Evolutionary conservation across 2,329 filamentous ascomycete genomes (phyloP).

Genomic region (Gaeumannomyces tritici): DNA sequence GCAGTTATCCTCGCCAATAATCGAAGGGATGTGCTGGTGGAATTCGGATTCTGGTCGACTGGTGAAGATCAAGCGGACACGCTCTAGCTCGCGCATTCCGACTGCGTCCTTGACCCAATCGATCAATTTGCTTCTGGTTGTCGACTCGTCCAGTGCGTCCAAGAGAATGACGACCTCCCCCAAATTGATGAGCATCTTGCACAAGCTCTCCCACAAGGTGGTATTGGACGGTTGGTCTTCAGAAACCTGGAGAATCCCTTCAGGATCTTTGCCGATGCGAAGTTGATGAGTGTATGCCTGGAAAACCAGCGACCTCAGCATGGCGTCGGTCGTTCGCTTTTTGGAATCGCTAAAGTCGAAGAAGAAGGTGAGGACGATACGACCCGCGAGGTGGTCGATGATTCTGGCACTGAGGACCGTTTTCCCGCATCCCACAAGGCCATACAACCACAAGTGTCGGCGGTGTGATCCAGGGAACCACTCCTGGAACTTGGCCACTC

Average conservation of each 20-base stretch:
- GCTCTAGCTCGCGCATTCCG: too few species aligned
- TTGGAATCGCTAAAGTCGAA: not conserved
- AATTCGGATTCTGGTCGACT: not conserved
- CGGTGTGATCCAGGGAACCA: not conserved
- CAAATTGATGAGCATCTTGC: not conserved
- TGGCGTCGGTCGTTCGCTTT: not conserved
- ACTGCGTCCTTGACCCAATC: not conserved
- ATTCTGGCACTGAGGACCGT: not conserved
- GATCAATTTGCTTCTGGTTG: not conserved
- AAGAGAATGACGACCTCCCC: not conserved
- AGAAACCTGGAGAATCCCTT: too few species aligned
- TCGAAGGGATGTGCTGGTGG: not conserved
- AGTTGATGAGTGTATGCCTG: not conserved
- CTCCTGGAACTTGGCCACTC: not conserved
- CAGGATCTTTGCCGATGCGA: too few species aligned
- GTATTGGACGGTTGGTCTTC: not conserved
- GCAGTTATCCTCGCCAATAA: not conserved
- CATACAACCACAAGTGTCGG: not conserved
- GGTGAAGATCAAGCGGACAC: not conserved
- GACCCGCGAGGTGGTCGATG: not conserved
- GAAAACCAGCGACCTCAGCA: not conserved
- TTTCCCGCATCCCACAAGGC: not conserved
- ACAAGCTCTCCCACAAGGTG: not conserved
- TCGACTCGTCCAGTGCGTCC: not conserved
- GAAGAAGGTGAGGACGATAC: not conserved